Percentiles rank a stretch among this genome's conserved stretches.
Evolutionary conservation across 2,329 filamentous ascomycete genomes (phyloP).

Genomic region (Thielaviopsis populi): DNA sequence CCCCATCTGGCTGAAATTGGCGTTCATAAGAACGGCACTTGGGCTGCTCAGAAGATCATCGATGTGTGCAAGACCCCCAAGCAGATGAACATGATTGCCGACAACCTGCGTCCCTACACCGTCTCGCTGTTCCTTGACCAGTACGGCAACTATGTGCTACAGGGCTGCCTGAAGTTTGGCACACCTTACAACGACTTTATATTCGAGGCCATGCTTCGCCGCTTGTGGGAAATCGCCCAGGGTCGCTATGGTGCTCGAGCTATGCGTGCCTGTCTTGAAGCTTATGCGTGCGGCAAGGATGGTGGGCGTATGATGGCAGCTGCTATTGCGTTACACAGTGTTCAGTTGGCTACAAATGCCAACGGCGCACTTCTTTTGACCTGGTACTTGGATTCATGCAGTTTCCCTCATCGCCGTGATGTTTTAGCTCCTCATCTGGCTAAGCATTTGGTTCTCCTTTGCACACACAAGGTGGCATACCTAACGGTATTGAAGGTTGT

Average conservation of each 20-base stretch:
- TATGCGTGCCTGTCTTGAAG: slow-evolving; percentile 93
- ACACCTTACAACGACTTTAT: slow-evolving; percentile 88
- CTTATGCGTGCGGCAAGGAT: slow-evolving; percentile 85
- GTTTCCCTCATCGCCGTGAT: slow-evolving; percentile 77
- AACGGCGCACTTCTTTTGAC: slow-evolving; percentile 89
- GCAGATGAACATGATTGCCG: slow-evolving; percentile 74
- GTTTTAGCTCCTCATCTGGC: slow-evolving; percentile 85
- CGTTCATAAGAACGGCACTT: slow-evolving; percentile 97
- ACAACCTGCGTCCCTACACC: slow-evolving; percentile 71
- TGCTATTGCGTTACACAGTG: slow-evolving; percentile 88
- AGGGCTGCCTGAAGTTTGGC: slow-evolving; percentile 88
- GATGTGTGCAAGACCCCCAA: slow-evolving; percentile 75
- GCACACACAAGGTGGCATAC: slow-evolving; percentile 97
- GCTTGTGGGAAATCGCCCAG: slow-evolving; percentile 86
- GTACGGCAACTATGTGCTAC: slow-evolving; percentile 95
- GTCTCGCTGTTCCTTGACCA: slow-evolving; percentile 91
- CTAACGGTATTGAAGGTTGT: slow-evolving; percentile 95
- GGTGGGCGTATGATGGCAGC: slow-evolving; percentile 92
- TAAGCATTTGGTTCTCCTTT: slow-evolving; percentile 83
- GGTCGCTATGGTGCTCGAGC: slow-evolving; percentile 88
- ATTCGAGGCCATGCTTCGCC: slow-evolving; percentile 90
- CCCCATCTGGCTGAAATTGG: slow-evolving; percentile 93
- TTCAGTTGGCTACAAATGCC: slow-evolving; percentile 87
- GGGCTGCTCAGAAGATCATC: slow-evolving; percentile 98
- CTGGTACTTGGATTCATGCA: slow-evolving; percentile 97